Evolutionary conservation across 2,329 filamentous ascomycete species (phyloP), one percentile per base, ranked within the genome.

Genomic region (Bipolaris cookei): DNA sequence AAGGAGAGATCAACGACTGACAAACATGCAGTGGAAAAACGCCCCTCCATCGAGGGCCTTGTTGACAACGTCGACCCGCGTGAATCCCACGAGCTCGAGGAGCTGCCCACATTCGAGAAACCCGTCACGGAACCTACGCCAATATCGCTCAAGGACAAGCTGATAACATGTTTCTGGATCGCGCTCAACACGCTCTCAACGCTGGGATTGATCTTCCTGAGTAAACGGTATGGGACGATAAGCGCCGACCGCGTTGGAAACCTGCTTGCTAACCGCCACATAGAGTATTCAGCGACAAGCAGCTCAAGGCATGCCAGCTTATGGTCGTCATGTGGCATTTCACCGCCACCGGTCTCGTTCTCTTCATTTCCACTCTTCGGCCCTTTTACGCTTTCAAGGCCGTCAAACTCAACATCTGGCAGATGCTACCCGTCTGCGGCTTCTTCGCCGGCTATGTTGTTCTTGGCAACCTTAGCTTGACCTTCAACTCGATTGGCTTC

Each of bases 241-340:
- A 18, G n/a, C 43, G 30, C 30, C 42, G 6, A 28, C 25, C 23
- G 13, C 42, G 16, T 16, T 10, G 21, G n/a, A 21, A 35, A 21
- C 18, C 3, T 32, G 23, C 70, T 75, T 60, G 56, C 71, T 75
- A 56, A 76, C 65, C 52, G 38, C 4, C 25, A 35, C n/a, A 46
- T 62, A 81, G 78, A 47, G 78, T 79, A 21, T 79, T 81, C 64
- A 75, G 70, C 64, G 78, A 81, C 61, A 62, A 71, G 39, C 78
- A 80, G 59, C 70, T 81, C 55, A 76, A 78, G 54, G 69, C 72
- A 20, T 79, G 77, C 71, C 79, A 80, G 65, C 75, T 81, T 54
- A 76, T 78, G 63, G 79, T 81, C 43, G 78, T 79, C 16, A 80
- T 80, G 76, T 81, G 78, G 79, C 79, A 81, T 63, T 80, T 80